Percentiles rank a stretch among this genome's conserved stretches.
phyloP scores from a whole-genome alignment of 768 basidiomycete genomes.

The Calvatia gigantea region DNA sequence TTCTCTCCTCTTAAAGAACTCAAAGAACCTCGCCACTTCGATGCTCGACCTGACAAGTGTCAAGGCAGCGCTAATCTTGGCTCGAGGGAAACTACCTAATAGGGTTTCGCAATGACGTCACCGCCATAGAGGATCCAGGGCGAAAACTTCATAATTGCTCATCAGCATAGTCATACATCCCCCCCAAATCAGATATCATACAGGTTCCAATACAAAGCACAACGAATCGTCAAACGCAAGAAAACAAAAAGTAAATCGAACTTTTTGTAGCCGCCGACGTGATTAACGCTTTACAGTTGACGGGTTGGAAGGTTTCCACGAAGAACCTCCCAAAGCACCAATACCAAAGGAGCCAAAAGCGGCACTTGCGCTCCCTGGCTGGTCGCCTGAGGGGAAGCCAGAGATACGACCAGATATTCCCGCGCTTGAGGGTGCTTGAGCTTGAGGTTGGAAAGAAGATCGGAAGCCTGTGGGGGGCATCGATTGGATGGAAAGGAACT shows the following conservation, averaged over 20 bases:
- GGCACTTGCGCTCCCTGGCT: conserved; percentile 19
- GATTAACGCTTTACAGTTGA: conserved; percentile 1
- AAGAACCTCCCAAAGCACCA: conserved; percentile 17
- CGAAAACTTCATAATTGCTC: neutral
- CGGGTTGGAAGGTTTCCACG: conserved; percentile 23
- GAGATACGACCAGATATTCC: conserved; percentile 21
- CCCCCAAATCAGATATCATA: neutral
- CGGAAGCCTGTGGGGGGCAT: conserved; percentile 66
- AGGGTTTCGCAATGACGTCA: neutral
- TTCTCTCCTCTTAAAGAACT: too few relatives aligned
- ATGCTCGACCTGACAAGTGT: too few relatives aligned
- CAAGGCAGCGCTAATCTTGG: too few relatives aligned
- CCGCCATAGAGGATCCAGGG: neutral
- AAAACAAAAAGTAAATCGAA: neutral
- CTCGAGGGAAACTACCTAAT: too few relatives aligned
- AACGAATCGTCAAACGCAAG: neutral
- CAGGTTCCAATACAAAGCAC: neutral
- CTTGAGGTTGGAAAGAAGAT: conserved; percentile 49
- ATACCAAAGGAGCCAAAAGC: conserved; percentile 33
- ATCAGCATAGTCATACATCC: neutral
- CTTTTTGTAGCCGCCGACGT: too few relatives aligned
- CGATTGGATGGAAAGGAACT: conserved; percentile 77
- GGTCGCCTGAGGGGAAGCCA: conserved; percentile 19
- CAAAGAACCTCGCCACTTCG: too few relatives aligned
- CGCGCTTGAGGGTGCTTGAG: conserved; percentile 14